phyloP scores from a whole-genome alignment of 1,139 yeast species.

The Saccharomyces hybrid region DNA sequence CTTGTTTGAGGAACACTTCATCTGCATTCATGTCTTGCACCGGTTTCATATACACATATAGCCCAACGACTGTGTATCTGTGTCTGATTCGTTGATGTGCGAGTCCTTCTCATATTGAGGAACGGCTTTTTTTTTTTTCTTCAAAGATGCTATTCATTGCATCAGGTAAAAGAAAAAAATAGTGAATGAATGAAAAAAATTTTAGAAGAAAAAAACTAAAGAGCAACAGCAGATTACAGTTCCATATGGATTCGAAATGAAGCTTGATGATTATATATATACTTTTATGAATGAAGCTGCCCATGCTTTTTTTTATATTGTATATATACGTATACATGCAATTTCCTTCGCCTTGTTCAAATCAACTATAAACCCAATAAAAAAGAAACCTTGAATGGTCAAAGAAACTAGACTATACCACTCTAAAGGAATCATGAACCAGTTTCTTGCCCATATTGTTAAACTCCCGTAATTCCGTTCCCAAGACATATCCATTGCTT shows the following conservation, averaged over 20 bases:
- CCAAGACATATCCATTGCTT: slow-evolving; percentile 14
- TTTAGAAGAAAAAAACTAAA: not conserved
- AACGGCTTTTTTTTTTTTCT: not conserved
- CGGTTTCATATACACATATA: not conserved
- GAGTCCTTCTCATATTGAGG: not conserved
- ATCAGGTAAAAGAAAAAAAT: not conserved
- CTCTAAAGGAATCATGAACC: slow-evolving; percentile 15
- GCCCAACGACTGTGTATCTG: not conserved
- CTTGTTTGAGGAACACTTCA: slow-evolving; percentile 24
- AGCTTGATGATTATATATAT: not conserved
- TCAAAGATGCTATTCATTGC: not conserved
- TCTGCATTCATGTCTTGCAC: slow-evolving; percentile 22
- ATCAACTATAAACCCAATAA: not conserved
- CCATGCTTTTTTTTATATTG: not conserved
- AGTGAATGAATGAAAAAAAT: not conserved
- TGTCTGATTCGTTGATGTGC: not conserved
- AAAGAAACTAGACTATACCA: slow-evolving; percentile 6
- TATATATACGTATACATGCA: not conserved
- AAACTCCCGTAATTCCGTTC: slow-evolving; percentile 20
- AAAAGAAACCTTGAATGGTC: not conserved
- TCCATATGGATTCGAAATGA: not conserved
- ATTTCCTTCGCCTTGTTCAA: not conserved
- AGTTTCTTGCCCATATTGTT: slow-evolving; percentile 18
- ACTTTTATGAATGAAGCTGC: not conserved
- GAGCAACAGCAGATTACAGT: not conserved